Base-by-base conservation (phyloP, 2,329 filamentous ascomycete genomes). In the Nigrospora sphaerica region DNA sequence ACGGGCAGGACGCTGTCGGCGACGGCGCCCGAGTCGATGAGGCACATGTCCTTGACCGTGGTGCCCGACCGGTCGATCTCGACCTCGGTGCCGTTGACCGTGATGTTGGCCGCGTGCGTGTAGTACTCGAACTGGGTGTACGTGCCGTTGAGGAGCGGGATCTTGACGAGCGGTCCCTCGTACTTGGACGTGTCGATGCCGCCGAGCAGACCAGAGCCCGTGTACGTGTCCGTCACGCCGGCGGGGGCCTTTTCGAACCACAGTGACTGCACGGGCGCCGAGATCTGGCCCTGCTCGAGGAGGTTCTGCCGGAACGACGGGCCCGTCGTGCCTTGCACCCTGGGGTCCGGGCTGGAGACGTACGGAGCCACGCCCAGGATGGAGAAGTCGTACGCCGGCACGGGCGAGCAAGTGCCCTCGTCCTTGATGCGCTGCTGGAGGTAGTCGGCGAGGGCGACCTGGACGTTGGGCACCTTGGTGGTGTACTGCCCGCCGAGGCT, bases 131-230 rank as follows among this genome's bases (percentile, higher is more conserved):
- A 39, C 28, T 46, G 42, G 9, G 49, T 45, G 16, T 46, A 37
- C 14, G 60, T 48, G 10, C 52, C 33, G 35, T 19, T 3, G 40
- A 40, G 52, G 48, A 64, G 59, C 17, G 49, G 52, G 40, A 67
- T 52, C 38, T 59, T 56, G 34, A 65, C 60, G 10, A 67, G 51
- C 0, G 56, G 49, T 10, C 63, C 62, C 2, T 50, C 50, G 51
- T 57, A 65, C 49, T 67, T 67, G 32, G 57, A 58, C 3, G 48
- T 54, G 42, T 64, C 61, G 42, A 66, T 54, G n/a, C 57, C 62
- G 39, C 64, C 62, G 46, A 64, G 59, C 5, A 67, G 51, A 3
- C 54, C 55, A 17, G 56, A 58, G 40, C 64, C 64, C 0, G 53
- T 57, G 43, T 56, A 59, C 12, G 57, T 56, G 31, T 52, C 57